Evolutionary conservation across 1,284 basidiomycete species (phyloP), one percentile per base, ranked within the genome.

Genomic region (Tetrapyrgos nigripes): DNA sequence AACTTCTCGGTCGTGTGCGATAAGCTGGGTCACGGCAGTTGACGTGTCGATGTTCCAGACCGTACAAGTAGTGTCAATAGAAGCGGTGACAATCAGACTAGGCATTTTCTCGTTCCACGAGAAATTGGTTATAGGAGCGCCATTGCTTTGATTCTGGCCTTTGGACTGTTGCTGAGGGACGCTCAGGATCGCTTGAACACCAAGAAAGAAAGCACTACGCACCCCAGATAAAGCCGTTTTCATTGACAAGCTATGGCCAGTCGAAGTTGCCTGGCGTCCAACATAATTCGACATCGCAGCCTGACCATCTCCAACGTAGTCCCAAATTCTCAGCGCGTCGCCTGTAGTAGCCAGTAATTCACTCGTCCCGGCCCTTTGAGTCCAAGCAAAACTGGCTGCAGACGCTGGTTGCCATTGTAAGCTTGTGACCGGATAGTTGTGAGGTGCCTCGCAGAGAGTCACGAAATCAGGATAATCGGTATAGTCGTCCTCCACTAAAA

Each of bases 1-100:
- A 5, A 99, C 97, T 73, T 98, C 97, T 49, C 95, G 88, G 80
- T 99, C 97, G 78, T 99, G 97, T 0, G 97, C 97, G 72, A 97
- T 97, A 65, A 96, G 86, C 74, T 99, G 97, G 1, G 97, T 99
- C 68, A 99, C 88, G 14, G 97, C 97, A n/a, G 92, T 90, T 19
- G 89, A 87, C 2, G 94, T 96, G 66, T 97, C 94, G 70, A 99
- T 94, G 72, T 99, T 97, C 97, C 97, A 96, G 29, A 97, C 89
- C 1, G 94, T 97, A 70, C 95, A 95, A 19, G 95, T 96, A 45
- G 94, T 97, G 73, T 98, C 96, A 67, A 97, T 98, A 8, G 95
- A 98, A 37, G 95, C 96, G 3, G 96, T 98, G 40, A 98, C 96
- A 67, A 98, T 89, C 52, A 92, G 84, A 62, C 87, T 90, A 1